Evolutionary conservation across 2,329 filamentous ascomycete species (phyloP), one percentile per base, ranked within the genome.

Genomic region (Colletotrichum shisoi): DNA sequence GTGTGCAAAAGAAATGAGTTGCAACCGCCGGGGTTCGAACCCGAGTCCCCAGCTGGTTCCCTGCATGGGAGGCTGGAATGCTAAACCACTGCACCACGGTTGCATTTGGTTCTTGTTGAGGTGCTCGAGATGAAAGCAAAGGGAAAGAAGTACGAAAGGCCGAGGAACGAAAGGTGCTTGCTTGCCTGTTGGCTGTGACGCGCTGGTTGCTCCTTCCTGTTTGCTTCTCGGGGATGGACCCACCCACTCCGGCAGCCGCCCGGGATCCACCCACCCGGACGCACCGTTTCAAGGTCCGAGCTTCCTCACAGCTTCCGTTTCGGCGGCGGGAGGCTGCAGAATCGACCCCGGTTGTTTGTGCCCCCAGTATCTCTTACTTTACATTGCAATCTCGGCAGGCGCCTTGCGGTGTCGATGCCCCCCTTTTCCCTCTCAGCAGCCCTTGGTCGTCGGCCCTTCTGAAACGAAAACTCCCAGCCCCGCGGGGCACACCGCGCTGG

Each of bases 81-180:
- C 64, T 67, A 67, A 63, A 67, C 64, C 64, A 64, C 64, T 67
- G 64, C 64, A 67, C 61, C 61, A 67, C 64, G 48, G 42, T 53
- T 57, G 64, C 64, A 11, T 9, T 44, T 67, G 46, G 17, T 51
- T 51, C 13, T 24, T 17, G 3, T 31, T 63, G 59, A 57, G 42
- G 51, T 64, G 17, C 6, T 45, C 24, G 46, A 34, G 12, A 11
- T n/a, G 21, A 17, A 6, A 21, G 39, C 19, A 17, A 44, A 8
- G 17, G 3, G n/a, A 0, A 0, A 40, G 11, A 52, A 52, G 9
- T 34, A 52, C 4, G 31, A 17, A 2, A 40, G 12, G 13, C 13
- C 46, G 49, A 2, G 21, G 5, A 40, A 37, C 37, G 21, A 3
- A 21, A 21, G 49, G 4, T 53, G 40, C 11, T 15, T 3, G 54